Percentiles rank a stretch among this genome's conserved stretches.
Evolutionary conservation across 768 basidiomycete genomes (phyloP).

Genomic region (Tricholoma matsutake): DNA sequence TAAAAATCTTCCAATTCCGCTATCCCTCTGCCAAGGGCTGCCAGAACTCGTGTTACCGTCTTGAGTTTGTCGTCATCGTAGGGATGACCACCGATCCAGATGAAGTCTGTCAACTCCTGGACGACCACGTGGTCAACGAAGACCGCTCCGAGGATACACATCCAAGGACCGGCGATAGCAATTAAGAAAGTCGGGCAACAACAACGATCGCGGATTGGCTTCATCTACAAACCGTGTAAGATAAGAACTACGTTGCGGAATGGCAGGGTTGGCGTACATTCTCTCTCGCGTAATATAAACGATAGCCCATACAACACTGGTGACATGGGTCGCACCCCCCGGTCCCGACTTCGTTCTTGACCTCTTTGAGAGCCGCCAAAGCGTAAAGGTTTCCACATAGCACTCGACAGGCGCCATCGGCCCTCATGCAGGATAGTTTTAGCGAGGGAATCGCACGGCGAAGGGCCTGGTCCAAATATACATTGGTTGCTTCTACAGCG

Average conservation of each 20-base stretch:
- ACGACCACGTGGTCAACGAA: neutral
- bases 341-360: no score
- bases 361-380: no score
- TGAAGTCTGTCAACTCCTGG: neutral
- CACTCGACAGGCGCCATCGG: no score
- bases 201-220: neutral
- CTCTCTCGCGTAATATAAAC: neutral
- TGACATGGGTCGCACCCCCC: no score
- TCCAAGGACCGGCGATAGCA: neutral
- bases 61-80: neutral
- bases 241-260: no score
- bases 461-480: no score
- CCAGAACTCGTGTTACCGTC: neutral
- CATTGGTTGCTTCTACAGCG: neutral
- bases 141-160: neutral
- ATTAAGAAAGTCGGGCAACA: neutral
- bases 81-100: neutral
- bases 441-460: no score
- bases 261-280: neutral
- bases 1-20: neutral
- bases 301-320: no score
- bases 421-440: no score
- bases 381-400: no score
- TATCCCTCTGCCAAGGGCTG: neutral
- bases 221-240: no score